phyloP scores from a whole-genome alignment of 805 yeast species.

The Candida vartiovaarae region DNA sequence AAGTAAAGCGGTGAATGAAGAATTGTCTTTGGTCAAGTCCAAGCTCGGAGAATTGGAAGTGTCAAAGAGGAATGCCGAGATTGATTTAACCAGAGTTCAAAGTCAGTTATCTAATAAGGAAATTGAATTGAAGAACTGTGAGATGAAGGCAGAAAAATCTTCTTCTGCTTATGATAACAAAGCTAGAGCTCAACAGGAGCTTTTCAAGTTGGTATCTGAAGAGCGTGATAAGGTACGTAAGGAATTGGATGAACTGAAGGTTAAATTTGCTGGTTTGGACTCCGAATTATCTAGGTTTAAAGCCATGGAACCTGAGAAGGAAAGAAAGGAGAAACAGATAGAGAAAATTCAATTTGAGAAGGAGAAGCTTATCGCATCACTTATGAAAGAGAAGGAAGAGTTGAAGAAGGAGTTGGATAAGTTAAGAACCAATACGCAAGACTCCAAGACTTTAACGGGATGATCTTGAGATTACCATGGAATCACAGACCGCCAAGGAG shows the following conservation, averaged over 20 bases:
- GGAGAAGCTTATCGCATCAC: not conserved
- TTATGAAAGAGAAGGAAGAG: conserved; percentile 5
- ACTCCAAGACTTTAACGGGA: not conserved
- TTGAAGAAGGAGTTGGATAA: conserved; percentile 4
- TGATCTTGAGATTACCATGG: not conserved
- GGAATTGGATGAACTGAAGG: conserved; percentile 13
- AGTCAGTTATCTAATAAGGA: not conserved
- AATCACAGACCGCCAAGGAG: not conserved
- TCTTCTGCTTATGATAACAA: conserved; percentile 28
- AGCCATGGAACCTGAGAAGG: conserved; percentile 1
- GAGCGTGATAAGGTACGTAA: conserved; percentile 25
- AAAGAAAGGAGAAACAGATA: conserved; percentile 12
- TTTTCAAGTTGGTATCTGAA: conserved; percentile 24
- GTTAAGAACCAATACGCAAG: not conserved
- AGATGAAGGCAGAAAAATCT: conserved; percentile 13
- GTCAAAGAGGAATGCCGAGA: not conserved
- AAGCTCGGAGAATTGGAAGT: not conserved
- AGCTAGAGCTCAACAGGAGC: conserved; percentile 29
- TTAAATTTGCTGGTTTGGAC: conserved; percentile 17
- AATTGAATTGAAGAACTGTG: conserved; percentile 4
- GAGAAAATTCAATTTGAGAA: conserved; percentile 4
- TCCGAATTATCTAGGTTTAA: conserved; percentile 3
- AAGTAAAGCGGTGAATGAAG: not conserved
- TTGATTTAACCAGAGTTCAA: not conserved
- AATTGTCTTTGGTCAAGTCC: not conserved